These are phyloP conservation scores for Ophiostoma ips DNA, from an alignment of 2,329 filamentous ascomycete species.

Conservation along the genomic window DNA sequence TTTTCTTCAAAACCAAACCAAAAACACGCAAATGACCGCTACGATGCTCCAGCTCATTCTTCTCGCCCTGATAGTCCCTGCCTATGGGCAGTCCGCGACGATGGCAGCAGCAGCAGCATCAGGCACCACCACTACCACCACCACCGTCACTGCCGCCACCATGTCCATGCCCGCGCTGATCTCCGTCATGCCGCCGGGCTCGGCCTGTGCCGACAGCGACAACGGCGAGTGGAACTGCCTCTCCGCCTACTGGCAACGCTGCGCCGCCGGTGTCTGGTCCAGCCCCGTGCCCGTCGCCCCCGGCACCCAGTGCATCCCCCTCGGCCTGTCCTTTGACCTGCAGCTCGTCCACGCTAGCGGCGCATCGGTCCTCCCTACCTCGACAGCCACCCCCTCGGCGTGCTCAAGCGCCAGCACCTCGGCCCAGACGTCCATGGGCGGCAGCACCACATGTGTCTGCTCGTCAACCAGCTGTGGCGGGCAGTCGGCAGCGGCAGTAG, in stretches of 20 bases:
- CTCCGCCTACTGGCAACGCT: conserved; percentile 34
- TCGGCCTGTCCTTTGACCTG: conserved; percentile 28
- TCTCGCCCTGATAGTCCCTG: not conserved
- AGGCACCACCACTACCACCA: not conserved
- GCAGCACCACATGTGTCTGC: not conserved
- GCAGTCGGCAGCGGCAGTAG: not conserved
- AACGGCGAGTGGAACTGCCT: conserved; percentile 45
- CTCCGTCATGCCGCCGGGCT: conserved; percentile 17
- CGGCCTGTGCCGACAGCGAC: conserved; percentile 24
- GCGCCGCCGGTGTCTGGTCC: conserved; percentile 34
- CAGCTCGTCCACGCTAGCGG: conserved; percentile 2
- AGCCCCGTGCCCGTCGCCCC: conserved; percentile 27
- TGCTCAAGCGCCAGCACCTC: not conserved
- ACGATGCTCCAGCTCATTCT: not conserved
- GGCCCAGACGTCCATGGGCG: not conserved
- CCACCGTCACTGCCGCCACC: not conserved
- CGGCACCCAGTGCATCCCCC: conserved; percentile 32
- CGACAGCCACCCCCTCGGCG: not conserved
- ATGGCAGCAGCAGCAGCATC: not conserved
- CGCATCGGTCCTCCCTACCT: not conserved
- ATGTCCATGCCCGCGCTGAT: not conserved
- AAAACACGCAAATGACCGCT: not conserved
- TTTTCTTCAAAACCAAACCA: too few relatives aligned
- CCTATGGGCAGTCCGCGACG: not conserved
- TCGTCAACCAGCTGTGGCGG: not conserved